Percentiles rank a stretch among this genome's conserved stretches.
These are phyloP conservation scores for Aspergillus sclerotiicarbonarius DNA, from an alignment of 495 filamentous ascomycete genomes.

Conservation along the genomic window DNA sequence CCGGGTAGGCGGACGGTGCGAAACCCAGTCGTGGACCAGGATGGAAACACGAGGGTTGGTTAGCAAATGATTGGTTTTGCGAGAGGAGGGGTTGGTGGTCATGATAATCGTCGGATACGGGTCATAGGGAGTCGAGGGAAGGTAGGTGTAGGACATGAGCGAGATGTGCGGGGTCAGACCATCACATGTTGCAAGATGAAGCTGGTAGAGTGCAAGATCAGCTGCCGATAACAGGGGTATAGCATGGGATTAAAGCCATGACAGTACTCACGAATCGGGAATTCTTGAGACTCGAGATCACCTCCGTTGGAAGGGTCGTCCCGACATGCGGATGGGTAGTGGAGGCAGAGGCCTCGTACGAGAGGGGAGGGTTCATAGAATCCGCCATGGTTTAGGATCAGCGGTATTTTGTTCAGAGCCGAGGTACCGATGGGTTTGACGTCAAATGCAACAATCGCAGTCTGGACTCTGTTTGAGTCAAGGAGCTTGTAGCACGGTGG, in stretches of 20 bases:
- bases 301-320: constrained; percentile 71
- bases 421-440: not conserved
- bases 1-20: constrained; percentile 82
- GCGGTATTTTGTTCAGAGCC: not conserved
- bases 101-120: constrained; percentile 78
- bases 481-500: not conserved
- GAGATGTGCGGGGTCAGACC: constrained; percentile 86
- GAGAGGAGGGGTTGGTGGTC: constrained; percentile 86
- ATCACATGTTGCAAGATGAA: constrained; percentile 89
- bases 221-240: not conserved
- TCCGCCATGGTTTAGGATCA: constrained; percentile 42
- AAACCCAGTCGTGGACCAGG: constrained; percentile 98
- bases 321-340: constrained; percentile 68
- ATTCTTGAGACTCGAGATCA: constrained; percentile 87
- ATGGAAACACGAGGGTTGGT: constrained; percentile 87
- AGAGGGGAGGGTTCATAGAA: constrained; percentile 56
- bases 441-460: not conserved
- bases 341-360: constrained; percentile 71
- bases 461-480: not conserved
- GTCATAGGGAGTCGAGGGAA: constrained; percentile 76
- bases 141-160: constrained; percentile 99
- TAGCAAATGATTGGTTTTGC: constrained; percentile 83
- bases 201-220: constrained; percentile 45
- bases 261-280: constrained; percentile 74
- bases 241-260: not conserved